Conservation (phyloP, 2,329 filamentous ascomycete genomes). For the Cyphellophora europaea region DNA sequence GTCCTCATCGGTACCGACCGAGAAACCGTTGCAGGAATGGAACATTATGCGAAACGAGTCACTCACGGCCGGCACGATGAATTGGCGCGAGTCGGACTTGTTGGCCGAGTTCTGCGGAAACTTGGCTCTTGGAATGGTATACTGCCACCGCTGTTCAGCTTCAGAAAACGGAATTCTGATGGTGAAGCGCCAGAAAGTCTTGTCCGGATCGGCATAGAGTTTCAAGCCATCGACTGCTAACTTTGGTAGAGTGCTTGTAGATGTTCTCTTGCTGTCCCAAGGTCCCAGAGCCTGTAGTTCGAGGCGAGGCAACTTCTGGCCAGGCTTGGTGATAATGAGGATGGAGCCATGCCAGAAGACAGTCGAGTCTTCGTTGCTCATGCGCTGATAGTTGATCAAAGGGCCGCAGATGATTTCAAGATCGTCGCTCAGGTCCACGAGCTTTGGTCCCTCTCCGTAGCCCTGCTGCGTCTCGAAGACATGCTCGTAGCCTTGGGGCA, state of each 20-base stretch:
- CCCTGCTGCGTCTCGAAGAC: conserved; percentile 12
- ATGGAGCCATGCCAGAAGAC: conserved; percentile 72
- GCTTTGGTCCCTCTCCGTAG: conserved; percentile 16
- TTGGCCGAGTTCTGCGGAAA: conserved; percentile 47
- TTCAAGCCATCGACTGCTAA: conserved; percentile 37
- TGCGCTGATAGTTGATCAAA: conserved; percentile 39
- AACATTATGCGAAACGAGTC: conserved; percentile 63
- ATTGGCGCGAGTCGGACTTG: conserved; percentile 37
- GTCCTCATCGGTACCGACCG: conserved; percentile 54
- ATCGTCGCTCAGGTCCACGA: conserved; percentile 15
- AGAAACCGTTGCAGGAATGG: conserved; percentile 61
- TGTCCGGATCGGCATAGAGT: conserved; percentile 50
- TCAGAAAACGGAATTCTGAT: conserved; percentile 56
- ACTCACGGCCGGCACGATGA: conserved; percentile 48
- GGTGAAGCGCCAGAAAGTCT: conserved; percentile 52
- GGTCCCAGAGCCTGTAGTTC: conserved; percentile 43
- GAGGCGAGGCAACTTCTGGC: conserved; percentile 53
- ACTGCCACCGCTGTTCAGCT: conserved; percentile 71
- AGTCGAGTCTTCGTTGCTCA: conserved; percentile 24
- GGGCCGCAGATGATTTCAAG: conserved; percentile 38
- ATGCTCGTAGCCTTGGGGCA: conserved; percentile 4
- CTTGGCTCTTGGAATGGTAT: conserved; percentile 58
- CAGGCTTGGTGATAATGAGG: conserved; percentile 68
- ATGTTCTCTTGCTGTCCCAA: conserved; percentile 4
- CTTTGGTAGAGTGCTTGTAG: conserved; percentile 1